Evolutionary conservation across 2,329 filamentous ascomycete genomes (phyloP).

Genomic region (Anthostomella pinea): DNA sequence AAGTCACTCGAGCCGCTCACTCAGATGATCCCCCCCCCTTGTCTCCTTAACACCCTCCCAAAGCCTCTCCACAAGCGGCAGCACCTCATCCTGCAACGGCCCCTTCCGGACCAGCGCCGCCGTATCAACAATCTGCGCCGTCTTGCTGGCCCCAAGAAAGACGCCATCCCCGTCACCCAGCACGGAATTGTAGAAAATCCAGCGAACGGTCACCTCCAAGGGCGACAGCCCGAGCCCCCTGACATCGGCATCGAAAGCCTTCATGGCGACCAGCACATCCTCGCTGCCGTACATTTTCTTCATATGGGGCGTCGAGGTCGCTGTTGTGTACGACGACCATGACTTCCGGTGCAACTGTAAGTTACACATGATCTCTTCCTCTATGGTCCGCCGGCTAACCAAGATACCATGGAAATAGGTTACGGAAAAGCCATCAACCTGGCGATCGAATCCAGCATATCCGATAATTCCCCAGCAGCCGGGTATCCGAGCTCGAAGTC

Average conservation of each 20-base stretch:
- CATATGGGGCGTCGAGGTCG: no score
- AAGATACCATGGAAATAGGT: no score
- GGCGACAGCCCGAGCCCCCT: constrained; percentile 24
- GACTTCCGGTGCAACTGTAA: no score
- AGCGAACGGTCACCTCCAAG: constrained; percentile 35
- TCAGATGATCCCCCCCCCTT: no score
- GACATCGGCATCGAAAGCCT: constrained; percentile 28
- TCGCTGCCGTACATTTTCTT: constrained; percentile 29
- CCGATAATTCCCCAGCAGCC: no score
- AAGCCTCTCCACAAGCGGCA: constrained; percentile 18
- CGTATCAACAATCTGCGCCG: constrained; percentile 31
- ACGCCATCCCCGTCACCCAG: constrained; percentile 30
- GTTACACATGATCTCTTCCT: no score
- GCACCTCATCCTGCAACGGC: constrained; percentile 26
- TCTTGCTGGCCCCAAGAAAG: constrained; percentile 34
- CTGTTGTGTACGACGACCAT: no score
- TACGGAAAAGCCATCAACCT: no score
- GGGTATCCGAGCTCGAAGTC: no score
- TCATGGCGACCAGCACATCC: constrained; percentile 29
- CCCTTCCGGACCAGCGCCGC: constrained; percentile 29
- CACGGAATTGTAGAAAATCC: constrained; percentile 32
- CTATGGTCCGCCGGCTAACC: no score
- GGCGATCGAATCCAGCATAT: no score
- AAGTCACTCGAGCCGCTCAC: no score
- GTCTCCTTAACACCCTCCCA: constrained; percentile 23